These are phyloP conservation scores for Allium sativum DNA, from an alignment of 106 monocot species.

Conservation along the genomic window DNA sequence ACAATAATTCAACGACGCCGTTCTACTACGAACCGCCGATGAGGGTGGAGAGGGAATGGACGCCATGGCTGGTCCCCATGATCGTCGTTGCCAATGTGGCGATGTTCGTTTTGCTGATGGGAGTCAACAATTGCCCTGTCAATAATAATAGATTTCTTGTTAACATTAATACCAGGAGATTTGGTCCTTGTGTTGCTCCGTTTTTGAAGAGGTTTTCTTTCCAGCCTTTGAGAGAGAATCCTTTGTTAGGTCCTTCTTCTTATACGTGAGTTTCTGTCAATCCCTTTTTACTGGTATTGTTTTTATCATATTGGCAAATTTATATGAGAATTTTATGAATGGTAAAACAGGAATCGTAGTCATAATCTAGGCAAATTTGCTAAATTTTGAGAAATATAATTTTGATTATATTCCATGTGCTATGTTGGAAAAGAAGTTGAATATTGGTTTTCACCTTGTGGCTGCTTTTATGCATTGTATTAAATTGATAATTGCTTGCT, in stretches of 20 bases:
- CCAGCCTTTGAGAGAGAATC: conserved; percentile 80
- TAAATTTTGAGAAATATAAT: no score
- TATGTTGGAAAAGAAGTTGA: no score
- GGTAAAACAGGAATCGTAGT: no score
- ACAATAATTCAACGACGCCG: not conserved
- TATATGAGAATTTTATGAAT: no score
- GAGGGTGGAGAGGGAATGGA: conserved; percentile 31
- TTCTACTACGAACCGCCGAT: conserved; percentile 18
- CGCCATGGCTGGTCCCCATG: conserved; percentile 41
- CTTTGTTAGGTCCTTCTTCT: conserved; percentile 77
- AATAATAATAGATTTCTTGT: conserved; percentile 10
- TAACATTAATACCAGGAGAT: not conserved
- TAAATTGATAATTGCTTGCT: no score
- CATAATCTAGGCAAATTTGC: no score
- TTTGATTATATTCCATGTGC: no score
- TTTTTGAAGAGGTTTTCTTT: conserved; percentile 67
- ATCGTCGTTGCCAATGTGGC: conserved; percentile 42
- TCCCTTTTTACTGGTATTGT: not conserved
- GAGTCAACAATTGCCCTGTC: conserved; percentile 56
- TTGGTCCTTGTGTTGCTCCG: conserved; percentile 38
- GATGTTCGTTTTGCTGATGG: conserved; percentile 48
- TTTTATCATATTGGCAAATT: no score
- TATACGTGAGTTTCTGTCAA: conserved; percentile 29
- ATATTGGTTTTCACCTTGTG: no score
- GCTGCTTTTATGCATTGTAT: no score